These are phyloP conservation scores for Heterobasidion parviporum DNA, from an alignment of 1,284 basidiomycete species.

Conservation along the genomic window DNA sequence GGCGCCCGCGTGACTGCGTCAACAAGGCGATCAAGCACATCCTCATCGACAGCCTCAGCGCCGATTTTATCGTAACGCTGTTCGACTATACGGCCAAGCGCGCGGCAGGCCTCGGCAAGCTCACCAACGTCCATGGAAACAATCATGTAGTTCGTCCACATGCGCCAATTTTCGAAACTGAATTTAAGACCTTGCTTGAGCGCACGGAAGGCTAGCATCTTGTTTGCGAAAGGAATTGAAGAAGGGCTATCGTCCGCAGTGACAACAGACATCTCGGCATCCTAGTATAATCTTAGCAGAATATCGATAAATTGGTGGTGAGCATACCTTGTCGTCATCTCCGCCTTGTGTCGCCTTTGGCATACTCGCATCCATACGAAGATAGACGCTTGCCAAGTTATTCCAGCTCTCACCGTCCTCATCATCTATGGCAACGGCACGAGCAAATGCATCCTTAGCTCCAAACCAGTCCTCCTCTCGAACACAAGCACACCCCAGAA, in stretches of 20 bases:
- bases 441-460: slow-evolving; percentile 76
- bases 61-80: slow-evolving; percentile 64
- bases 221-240: slow-evolving; percentile 53
- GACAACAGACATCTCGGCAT: neutral
- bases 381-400: slow-evolving; percentile 92
- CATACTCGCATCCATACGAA: slow-evolving; percentile 58
- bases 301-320: neutral
- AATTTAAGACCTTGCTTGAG: slow-evolving; percentile 84
- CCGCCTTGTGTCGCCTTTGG: slow-evolving; percentile 13
- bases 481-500: slow-evolving; percentile 87
- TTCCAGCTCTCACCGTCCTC: slow-evolving; percentile 99
- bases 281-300: neutral
- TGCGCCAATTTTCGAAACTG: slow-evolving; percentile 89
- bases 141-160: slow-evolving; percentile 98
- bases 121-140: slow-evolving; percentile 92
- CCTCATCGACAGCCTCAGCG: slow-evolving; percentile 64
- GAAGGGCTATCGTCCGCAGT: neutral
- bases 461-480: slow-evolving; percentile 77
- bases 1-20: slow-evolving; percentile 70
- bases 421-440: slow-evolving; percentile 87
- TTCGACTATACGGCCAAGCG: slow-evolving; percentile 78
- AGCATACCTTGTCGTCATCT: slow-evolving; percentile 21
- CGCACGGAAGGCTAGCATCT: slow-evolving; percentile 89
- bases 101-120: slow-evolving; percentile 81
- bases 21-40: slow-evolving; percentile 82